Evolutionary conservation across 169 alveolate genomes (phyloP).

Genomic region (Miamiensis avidus): DNA sequence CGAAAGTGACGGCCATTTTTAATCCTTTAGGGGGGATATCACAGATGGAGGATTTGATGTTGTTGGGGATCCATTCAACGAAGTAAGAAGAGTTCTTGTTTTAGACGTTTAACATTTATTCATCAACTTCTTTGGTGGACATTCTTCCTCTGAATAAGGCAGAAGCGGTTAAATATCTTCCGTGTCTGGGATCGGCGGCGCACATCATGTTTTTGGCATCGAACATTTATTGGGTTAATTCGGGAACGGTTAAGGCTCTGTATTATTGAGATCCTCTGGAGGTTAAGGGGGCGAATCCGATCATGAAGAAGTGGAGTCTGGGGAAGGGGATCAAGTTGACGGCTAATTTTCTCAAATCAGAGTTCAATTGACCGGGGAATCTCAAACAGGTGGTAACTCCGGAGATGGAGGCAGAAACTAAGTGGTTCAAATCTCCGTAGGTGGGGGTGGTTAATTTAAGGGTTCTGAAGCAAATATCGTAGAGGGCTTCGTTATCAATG

Average conservation of each 20-base stretch:
- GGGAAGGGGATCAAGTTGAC: constrained; percentile 99
- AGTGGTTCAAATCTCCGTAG: constrained; percentile 97
- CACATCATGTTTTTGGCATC: constrained; percentile 99
- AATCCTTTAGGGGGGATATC: constrained; percentile 99
- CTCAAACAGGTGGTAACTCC: constrained; percentile 90
- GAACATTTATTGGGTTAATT: constrained; percentile 98
- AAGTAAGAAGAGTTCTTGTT: constrained; percentile 97
- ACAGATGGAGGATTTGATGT: constrained; percentile 97
- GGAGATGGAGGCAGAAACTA: constrained; percentile 97
- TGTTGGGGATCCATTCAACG: constrained; percentile 99
- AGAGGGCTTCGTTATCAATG: constrained; percentile 98
- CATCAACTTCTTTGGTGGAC: constrained; percentile 99
- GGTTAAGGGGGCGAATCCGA: constrained; percentile 98
- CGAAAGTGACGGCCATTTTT: constrained; percentile 97
- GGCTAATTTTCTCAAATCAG: constrained; percentile 95
- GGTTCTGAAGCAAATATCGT: constrained; percentile 99
- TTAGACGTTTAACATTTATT: constrained; percentile 98
- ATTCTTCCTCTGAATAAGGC: constrained; percentile 99
- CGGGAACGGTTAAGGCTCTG: constrained; percentile 99
- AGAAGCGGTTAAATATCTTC: constrained; percentile 98
- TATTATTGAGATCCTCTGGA: constrained; percentile 98
- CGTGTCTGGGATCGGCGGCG: constrained; percentile 99
- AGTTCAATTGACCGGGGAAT: constrained; percentile 79
- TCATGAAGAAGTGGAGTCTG: constrained; percentile 98
- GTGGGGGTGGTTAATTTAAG: constrained; percentile 98